Evolutionary conservation across 192 early-diverging fungal species (phyloP), one percentile per base, ranked within the genome.

Genomic region (Paraglomus occultum): DNA sequence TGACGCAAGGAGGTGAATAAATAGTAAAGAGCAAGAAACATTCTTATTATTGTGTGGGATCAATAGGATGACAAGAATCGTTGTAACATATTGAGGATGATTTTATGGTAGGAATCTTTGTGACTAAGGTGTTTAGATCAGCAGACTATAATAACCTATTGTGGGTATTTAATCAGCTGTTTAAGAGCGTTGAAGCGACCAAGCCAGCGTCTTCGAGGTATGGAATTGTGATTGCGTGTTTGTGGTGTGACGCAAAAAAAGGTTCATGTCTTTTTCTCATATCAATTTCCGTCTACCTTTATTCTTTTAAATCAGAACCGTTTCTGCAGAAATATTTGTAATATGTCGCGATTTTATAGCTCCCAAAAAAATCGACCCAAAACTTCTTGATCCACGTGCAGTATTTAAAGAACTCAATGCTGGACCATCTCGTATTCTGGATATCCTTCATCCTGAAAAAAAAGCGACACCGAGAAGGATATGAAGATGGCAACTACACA

Each of bases 291-390:
- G n/a, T n/a, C n/a, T n/a, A n/a, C n/a, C n/a, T n/a, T n/a, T 48
- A 49, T 0, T 15, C 15, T 64, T 18, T 14, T 22, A 64, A 49
- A 49, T 23, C 44, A 87, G 97, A 83, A 95, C 93, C 60, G 97
- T 99, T 10, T 99, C 97, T 57, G 97, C 97, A 7, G 97, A 99
- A 89, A 99, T 99, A 70, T 99, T 96, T 82, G 95, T 99, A 31
- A 94, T 99, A 7, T 99, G 97, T 82, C 82, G 87, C 31, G 94
- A 92, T 67, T 99, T 87, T 77, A 81, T 92, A 77, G 94, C 95
- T 0, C 94, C 95, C 49, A 94, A 94, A 76, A 92, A 93, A 77
- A 92, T 99, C 74, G 97, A 99, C 78, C 91, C 94, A 50, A 82
- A 87, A 54, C 86, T 99, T 73, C 83, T 99, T 55, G 95, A 97